Percentiles rank a stretch among this genome's conserved stretches.
Evolutionary conservation across 169 alveolate species (phyloP).

Genomic region (Miamiensis avidus): DNA sequence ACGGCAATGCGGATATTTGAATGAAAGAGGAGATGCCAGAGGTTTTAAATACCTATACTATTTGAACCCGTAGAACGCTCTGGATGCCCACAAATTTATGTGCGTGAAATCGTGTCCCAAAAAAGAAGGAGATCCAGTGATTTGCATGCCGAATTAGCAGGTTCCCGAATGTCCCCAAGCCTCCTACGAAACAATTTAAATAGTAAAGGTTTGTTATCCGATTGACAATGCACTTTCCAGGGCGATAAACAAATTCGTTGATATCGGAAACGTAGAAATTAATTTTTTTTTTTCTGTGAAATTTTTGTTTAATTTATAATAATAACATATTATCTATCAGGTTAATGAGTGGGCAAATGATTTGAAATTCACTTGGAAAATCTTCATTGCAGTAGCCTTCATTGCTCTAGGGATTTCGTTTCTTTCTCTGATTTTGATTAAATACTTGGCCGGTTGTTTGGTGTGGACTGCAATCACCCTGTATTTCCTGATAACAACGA

Average conservation of each 20-base stretch:
- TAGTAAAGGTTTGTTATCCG: background rate
- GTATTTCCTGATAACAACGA: background rate
- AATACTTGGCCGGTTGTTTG: background rate
- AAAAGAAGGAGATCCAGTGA: background rate
- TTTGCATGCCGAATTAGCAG: background rate
- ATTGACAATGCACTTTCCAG: background rate
- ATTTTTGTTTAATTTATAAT: no score
- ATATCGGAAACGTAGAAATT: background rate
- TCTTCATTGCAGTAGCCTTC: constrained; percentile 4
- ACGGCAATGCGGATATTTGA: background rate
- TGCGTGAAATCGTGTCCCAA: background rate
- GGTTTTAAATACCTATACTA: background rate
- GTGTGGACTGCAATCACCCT: background rate
- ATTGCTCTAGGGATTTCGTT: constrained; percentile 17
- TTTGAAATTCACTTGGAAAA: constrained; percentile 5
- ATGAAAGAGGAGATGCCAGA: background rate
- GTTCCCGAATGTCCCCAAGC: background rate
- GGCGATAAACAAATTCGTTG: background rate
- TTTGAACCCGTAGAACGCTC: background rate
- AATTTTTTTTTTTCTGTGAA: no score
- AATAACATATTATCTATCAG: no score
- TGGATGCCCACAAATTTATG: no score
- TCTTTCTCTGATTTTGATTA: background rate
- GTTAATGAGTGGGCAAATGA: constrained; percentile 18
- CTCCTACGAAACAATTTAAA: background rate